A percentile compares a stretch with the other conserved stretches of the same genome.
Conservation (phyloP, 108 stramenopile species). For the Nitzschia sp. region DNA sequence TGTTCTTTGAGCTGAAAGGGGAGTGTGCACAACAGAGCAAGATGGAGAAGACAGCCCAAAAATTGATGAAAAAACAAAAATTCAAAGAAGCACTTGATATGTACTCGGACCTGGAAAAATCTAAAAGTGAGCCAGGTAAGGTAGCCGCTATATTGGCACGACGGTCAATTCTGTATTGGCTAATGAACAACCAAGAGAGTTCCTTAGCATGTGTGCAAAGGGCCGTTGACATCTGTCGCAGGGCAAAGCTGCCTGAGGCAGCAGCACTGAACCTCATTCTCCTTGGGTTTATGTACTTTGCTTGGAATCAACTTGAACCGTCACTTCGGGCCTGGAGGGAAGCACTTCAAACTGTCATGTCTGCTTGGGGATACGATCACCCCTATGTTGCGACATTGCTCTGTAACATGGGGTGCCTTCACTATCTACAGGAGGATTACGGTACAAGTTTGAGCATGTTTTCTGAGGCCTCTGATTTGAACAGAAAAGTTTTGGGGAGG, state of each 20-base stretch:
- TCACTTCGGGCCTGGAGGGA: constrained; percentile 23
- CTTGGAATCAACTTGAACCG: not conserved
- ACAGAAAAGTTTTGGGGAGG: constrained; percentile 3
- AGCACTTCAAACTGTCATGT: constrained; percentile 20
- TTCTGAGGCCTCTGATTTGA: constrained; percentile 24
- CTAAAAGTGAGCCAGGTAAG: not conserved
- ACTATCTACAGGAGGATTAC: constrained; percentile 11
- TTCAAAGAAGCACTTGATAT: not conserved
- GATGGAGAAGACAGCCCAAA: not conserved
- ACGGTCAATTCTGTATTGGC: not conserved
- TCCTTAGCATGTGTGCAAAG: not conserved
- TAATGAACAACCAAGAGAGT: not conserved
- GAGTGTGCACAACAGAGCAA: not conserved
- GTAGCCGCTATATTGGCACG: not conserved
- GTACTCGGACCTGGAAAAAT: not conserved
- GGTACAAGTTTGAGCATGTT: constrained; percentile 8
- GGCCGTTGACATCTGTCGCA: not conserved
- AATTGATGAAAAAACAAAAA: not conserved
- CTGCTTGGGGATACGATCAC: constrained; percentile 30
- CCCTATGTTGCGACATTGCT: constrained; percentile 22
- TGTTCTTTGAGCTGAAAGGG: not conserved
- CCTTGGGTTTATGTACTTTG: constrained; percentile 25
- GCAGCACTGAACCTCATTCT: constrained; percentile 1
- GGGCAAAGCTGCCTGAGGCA: not conserved
- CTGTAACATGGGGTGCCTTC: constrained; percentile 24